Base-by-base conservation (phyloP, 2,329 filamentous ascomycete species). In the Stagonosporopsis chrysanthemi region DNA sequence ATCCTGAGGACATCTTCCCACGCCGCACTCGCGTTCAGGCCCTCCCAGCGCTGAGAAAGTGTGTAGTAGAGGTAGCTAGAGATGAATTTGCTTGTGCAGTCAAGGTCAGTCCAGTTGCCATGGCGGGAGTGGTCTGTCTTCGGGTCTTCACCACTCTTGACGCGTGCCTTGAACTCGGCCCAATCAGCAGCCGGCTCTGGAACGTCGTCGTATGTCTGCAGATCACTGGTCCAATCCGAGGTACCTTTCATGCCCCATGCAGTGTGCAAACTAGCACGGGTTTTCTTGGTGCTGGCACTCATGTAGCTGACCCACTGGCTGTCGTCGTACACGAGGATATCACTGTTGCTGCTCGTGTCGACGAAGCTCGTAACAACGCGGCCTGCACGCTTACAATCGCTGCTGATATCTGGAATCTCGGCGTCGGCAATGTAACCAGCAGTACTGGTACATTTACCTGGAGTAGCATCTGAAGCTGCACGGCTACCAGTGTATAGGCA, bases 391-490 rank as follows among this genome's bases (percentile, higher is more conserved):
- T 39, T 39, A 11, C n/a, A 9, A 17, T 28, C 40, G 15, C 11
- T 43, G 29, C 71, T 60, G 44, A 79, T 76, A 14, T 72, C 66
- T 6, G 62, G 19, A 46, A 81, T 77, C 67, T 81, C 79, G 6
- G 75, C 73, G 41, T 79, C 57, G 3, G 77, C 58, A 5, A 81
- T 68, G 52, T 80, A 79, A 4, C 79, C 79, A 0, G 60, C 64
- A 0, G 73, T 78, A 5, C 53, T 60, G 1, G 79, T 82, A 61
- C 78, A 81, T 5, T 19, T 19, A 0, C 78, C 80, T 2, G 60
- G 55, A 4, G 42, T 50, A 0, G 76, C 78, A 4, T 66, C 48
- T 2, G 76, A 79, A 2, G 50, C 28, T 1, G 17, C 24, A 0
- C 36, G 11, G 22, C 50, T 51, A 11, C 79, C 77, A 1, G 67